phyloP scores from a whole-genome alignment of 768 basidiomycete genomes.

The Nidularia pulvinata region DNA sequence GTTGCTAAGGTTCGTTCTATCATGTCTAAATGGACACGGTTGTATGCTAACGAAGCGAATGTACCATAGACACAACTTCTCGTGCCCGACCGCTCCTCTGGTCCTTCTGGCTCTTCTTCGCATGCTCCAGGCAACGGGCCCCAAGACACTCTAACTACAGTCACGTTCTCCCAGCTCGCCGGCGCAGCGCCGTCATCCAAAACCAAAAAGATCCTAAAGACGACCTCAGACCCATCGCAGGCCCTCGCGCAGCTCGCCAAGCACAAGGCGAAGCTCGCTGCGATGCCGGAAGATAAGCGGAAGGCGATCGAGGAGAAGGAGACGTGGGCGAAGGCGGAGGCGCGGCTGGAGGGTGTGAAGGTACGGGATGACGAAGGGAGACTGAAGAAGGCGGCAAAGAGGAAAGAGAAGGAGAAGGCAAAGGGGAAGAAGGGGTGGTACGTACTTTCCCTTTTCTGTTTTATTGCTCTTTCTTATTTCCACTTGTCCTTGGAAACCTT shows the following conservation, averaged over 20 bases:
- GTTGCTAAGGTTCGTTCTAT: slow-evolving; percentile 41
- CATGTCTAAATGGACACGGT: too few relatives aligned
- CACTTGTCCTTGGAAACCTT: neutral
- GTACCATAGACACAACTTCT: slow-evolving; percentile 62
- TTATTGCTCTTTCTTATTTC: neutral
- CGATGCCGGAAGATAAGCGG: slow-evolving; percentile 82
- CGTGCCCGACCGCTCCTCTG: slow-evolving; percentile 49
- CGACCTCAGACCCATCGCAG: slow-evolving; percentile 79
- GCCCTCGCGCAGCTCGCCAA: slow-evolving; percentile 81
- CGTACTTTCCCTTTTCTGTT: slow-evolving; percentile 19
- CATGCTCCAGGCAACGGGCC: slow-evolving; percentile 24
- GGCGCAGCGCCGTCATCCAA: slow-evolving; percentile 54
- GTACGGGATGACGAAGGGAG: slow-evolving; percentile 83
- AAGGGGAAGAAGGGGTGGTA: slow-evolving; percentile 90
- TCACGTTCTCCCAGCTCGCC: slow-evolving; percentile 68
- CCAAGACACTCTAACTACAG: slow-evolving; percentile 48
- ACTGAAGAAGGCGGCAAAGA: slow-evolving; percentile 92
- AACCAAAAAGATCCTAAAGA: slow-evolving; percentile 50
- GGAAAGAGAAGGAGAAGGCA: slow-evolving; percentile 86
- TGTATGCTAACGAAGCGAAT: too few relatives aligned
- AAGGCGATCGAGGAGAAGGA: slow-evolving; percentile 80
- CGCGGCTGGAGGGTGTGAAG: slow-evolving; percentile 88
- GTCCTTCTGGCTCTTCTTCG: slow-evolving; percentile 1
- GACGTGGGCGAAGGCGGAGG: slow-evolving; percentile 89
- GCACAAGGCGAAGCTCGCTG: slow-evolving; percentile 75